Conservation (phyloP, 495 filamentous ascomycete genomes). For the Clavariopsis aquatica region DNA sequence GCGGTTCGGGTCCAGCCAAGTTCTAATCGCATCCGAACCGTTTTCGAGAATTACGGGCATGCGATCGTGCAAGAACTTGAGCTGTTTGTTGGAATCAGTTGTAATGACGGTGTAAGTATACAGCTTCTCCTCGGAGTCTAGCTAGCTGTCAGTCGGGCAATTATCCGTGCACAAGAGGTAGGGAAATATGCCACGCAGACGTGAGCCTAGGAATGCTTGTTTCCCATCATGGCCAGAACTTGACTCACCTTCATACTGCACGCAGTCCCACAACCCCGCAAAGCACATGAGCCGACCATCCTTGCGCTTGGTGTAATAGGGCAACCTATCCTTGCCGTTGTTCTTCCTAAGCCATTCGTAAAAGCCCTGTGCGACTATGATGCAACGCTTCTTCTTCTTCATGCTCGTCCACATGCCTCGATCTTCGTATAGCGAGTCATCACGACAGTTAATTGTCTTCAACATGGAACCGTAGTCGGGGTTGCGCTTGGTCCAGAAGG, state of each 20-base stretch:
- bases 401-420: constrained; percentile 89
- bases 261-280: constrained; percentile 90
- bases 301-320: constrained; percentile 76
- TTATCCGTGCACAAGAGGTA: constrained; percentile 6
- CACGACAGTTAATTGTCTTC: constrained; percentile 93
- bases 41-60: constrained; percentile 94
- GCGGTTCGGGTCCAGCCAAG: constrained; percentile 76
- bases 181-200: constrained; percentile 19
- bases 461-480: constrained; percentile 73
- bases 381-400: constrained; percentile 83
- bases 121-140: constrained; percentile 60
- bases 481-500: constrained; percentile 86
- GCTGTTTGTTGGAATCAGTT: constrained; percentile 73
- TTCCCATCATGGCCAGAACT: neutral
- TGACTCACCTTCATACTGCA: constrained; percentile 68
- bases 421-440: constrained; percentile 76
- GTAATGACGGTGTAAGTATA: constrained; percentile 94
- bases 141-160: constrained; percentile 9
- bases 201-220: constrained; percentile 13
- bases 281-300: constrained; percentile 86
- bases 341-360: constrained; percentile 94
- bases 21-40: constrained; percentile 65
- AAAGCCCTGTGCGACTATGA: constrained; percentile 87
- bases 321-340: constrained; percentile 73
- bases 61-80: constrained; percentile 84